phyloP scores from a whole-genome alignment of 2,329 filamentous ascomycete species.

The Stemphylium beticola region DNA sequence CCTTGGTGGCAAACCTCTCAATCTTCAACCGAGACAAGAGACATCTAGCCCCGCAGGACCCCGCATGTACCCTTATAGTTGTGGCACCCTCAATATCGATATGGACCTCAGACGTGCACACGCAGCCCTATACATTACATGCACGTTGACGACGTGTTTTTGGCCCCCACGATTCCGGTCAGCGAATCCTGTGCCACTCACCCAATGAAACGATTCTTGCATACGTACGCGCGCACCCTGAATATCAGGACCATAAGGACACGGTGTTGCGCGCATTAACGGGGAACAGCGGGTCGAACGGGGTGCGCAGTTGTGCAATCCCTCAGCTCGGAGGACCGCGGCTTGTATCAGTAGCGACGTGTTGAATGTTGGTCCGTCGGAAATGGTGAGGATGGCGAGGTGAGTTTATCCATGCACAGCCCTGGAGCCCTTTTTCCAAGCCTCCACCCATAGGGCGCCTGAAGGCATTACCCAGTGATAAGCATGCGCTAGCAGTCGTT shows the following conservation, averaged over 20 bases:
- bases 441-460: constrained; percentile 12
- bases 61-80: too few species aligned
- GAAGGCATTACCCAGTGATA: constrained; percentile 18
- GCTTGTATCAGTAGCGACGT: constrained; percentile 17
- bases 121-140: constrained; percentile 10
- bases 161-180: constrained; percentile 31
- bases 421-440: constrained; percentile 17
- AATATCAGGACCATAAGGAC: constrained; percentile 10
- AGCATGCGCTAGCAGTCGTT: constrained; percentile 24
- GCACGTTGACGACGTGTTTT: constrained; percentile 18
- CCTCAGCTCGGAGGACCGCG: constrained; percentile 10
- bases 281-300: constrained; percentile 5
- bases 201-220: constrained; percentile 10
- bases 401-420: constrained; percentile 23
- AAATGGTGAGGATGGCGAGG: constrained; percentile 9
- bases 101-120: constrained; percentile 1
- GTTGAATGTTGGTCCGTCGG: not conserved
- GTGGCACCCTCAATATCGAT: constrained; percentile 10
- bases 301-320: constrained; percentile 20
- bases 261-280: constrained; percentile 1
- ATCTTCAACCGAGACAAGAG: too few species aligned
- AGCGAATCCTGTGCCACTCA: constrained; percentile 9
- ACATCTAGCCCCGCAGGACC: too few species aligned
- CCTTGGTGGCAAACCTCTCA: not conserved
- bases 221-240: constrained; percentile 16